These are phyloP conservation scores for Penicillium paxilli DNA, from an alignment of 495 filamentous ascomycete species.

Conservation along the genomic window DNA sequence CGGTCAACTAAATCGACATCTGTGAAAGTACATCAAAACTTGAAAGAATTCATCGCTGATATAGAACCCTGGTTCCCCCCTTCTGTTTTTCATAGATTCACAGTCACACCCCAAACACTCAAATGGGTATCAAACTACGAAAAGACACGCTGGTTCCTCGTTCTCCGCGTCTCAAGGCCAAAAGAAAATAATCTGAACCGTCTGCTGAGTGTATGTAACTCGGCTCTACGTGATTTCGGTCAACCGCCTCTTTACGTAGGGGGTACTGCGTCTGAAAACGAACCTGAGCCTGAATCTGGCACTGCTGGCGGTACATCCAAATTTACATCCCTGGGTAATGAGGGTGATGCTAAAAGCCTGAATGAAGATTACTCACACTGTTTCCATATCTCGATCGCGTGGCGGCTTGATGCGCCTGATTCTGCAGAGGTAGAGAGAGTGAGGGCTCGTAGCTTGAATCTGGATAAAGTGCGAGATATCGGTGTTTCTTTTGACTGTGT, in stretches of 20 bases:
- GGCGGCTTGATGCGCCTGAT: slow-evolving; percentile 54
- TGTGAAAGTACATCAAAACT: too few relatives aligned
- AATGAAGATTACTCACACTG: slow-evolving; percentile 44
- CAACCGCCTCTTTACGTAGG: slow-evolving; percentile 72
- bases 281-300: too few relatives aligned
- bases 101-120: slow-evolving; percentile 42
- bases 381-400: slow-evolving; percentile 84
- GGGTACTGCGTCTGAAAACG: too few relatives aligned
- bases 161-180: slow-evolving; percentile 58
- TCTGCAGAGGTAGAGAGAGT: slow-evolving; percentile 24
- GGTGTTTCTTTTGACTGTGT: slow-evolving; percentile 37
- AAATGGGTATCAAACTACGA: slow-evolving; percentile 75
- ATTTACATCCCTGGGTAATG: neutral
- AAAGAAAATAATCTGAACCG: slow-evolving; percentile 56
- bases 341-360: too few relatives aligned
- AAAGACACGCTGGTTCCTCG: slow-evolving; percentile 82
- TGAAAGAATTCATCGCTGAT: too few relatives aligned
- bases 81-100: slow-evolving; percentile 59
- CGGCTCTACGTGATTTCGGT: slow-evolving; percentile 51
- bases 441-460: slow-evolving; percentile 34
- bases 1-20: neutral
- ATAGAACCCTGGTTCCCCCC: too few relatives aligned
- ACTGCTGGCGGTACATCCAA: too few relatives aligned
- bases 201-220: slow-evolving; percentile 67
- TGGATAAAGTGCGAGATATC: slow-evolving; percentile 19